Conservation (phyloP, 768 basidiomycete species). For the Boletus vermiculosoides region DNA sequence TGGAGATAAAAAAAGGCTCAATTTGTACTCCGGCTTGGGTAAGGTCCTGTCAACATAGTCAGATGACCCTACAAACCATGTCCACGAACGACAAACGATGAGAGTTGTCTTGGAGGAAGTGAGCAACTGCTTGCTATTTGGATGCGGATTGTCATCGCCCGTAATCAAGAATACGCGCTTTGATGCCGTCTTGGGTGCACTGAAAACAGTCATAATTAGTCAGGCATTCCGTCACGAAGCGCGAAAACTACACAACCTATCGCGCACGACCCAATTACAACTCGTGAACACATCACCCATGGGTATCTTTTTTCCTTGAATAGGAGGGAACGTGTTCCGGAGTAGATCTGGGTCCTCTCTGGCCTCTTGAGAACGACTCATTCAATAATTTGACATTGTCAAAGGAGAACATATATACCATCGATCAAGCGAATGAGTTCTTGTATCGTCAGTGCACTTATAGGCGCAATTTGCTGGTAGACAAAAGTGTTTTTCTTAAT, state of each 20-base stretch:
- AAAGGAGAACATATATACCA: constrained; percentile 43
- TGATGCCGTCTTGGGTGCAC: constrained; percentile 84
- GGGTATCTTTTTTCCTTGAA: constrained; percentile 57
- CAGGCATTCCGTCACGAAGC: constrained; percentile 16
- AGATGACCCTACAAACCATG: neutral
- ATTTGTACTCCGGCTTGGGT: constrained; percentile 74
- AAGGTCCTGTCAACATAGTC: constrained; percentile 58
- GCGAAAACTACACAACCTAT: constrained; percentile 53
- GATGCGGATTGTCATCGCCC: constrained; percentile 53
- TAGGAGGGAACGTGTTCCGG: constrained; percentile 60
- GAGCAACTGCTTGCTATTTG: constrained; percentile 55
- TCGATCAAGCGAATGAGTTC: constrained; percentile 76
- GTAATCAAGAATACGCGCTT: constrained; percentile 94
- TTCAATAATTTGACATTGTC: neutral
- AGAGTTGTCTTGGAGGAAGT: constrained; percentile 73
- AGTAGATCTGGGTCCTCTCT: constrained; percentile 62
- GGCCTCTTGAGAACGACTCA: constrained; percentile 44
- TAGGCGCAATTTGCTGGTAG: constrained; percentile 71
- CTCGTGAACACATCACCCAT: constrained; percentile 90
- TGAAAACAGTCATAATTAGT: constrained; percentile 27
- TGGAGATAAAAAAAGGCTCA: constrained; percentile 88
- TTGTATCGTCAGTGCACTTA: constrained; percentile 81
- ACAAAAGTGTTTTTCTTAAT: constrained; percentile 70
- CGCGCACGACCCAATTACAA: constrained; percentile 86
- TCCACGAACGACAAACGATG: constrained; percentile 43